phyloP scores from a whole-genome alignment of 306 rosid species.

The Ceratonia siliqua region DNA sequence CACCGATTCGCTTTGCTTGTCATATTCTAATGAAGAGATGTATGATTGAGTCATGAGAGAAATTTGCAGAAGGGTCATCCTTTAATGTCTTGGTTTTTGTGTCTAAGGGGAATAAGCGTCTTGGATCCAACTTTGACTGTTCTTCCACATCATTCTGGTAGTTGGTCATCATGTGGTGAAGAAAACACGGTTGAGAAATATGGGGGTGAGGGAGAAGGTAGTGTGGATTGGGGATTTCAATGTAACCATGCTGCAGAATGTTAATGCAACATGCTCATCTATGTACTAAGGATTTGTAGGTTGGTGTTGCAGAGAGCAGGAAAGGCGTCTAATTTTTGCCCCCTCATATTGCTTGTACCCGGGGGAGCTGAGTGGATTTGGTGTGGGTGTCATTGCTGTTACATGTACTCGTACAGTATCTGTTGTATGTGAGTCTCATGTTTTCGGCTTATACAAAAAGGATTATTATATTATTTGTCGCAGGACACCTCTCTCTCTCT shows the following conservation, averaged over 20 bases:
- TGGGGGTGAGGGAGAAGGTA: conserved; percentile 2
- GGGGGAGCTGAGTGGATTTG: conserved; percentile 58
- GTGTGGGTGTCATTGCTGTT: conserved; percentile 67
- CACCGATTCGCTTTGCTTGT: conserved; percentile 31
- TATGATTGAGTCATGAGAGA: conserved; percentile 49
- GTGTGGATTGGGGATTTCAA: conserved; percentile 55
- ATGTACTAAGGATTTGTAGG: conserved; percentile 54
- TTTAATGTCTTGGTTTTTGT: conserved; percentile 50
- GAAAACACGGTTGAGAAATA: conserved; percentile 23
- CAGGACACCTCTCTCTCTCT: not conserved
- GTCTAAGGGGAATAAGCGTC: conserved; percentile 41
- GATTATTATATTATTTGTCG: conserved; percentile 40
- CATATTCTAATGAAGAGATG: conserved; percentile 35
- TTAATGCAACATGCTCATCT: conserved; percentile 47
- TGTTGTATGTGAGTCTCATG: conserved; percentile 63
- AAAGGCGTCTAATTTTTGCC: conserved; percentile 64
- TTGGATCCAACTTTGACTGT: conserved; percentile 49
- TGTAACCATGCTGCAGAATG: conserved; percentile 42
- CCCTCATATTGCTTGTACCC: conserved; percentile 43
- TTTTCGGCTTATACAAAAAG: conserved; percentile 61
- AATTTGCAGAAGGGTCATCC: conserved; percentile 36
- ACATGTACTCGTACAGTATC: conserved; percentile 49
- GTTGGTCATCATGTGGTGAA: conserved; percentile 29
- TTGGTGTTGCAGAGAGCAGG: conserved; percentile 46
- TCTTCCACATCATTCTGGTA: conserved; percentile 42